Evolutionary conservation across 2,329 filamentous ascomycete genomes (phyloP), one percentile per base, ranked within the genome.

Genomic region (Aspergillus floridensis): DNA sequence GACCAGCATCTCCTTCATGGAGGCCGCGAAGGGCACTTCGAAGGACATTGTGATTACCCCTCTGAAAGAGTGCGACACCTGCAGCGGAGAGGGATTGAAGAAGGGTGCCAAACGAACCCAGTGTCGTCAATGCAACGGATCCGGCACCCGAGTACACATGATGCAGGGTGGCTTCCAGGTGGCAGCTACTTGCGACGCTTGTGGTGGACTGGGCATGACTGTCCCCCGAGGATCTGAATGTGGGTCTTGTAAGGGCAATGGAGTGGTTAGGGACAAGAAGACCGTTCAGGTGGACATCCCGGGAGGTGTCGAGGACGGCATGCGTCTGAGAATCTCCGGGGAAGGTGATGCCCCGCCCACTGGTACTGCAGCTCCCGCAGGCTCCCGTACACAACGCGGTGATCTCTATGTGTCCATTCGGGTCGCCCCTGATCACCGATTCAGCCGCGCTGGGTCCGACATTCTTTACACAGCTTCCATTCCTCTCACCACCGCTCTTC

Each of bases 141-240:
- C 92, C 1, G 95, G 95, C 53, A 91, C 90, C 41, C 84, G 91
- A 58, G 88, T 98, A 52, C 92, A 96, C 75, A 89, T 92, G 71
- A 90, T 97, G 84, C 88, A 91, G 68, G 92, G 92, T 56, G 93
- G 92, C 24, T 98, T 99, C 79, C 93, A 98, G 79, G 93, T 99
- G 88, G 91, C 91, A 4, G 91, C 91, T 62, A 96, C 92, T 1
- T 99, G 95, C 76, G 82, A 85, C 21, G 79, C 86, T 38, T 99
- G 95, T 74, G 88, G 87, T 54, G 95, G 95, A 3, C 87, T 85
- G 49, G 95, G 95, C 51, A 80, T 88, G 55, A 82, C 84, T 2
- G 88, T 92, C 35, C 92, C 95, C 2, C 86, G 84, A 66, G 92
- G 92, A 49, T 88, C 87, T 11, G 91, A 96, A 70, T 99, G 95